A percentile compares a stretch with the other conserved stretches of the same genome.
These are phyloP conservation scores for Mariannaea elegans DNA, from an alignment of 2,329 filamentous ascomycete species.

Conservation along the genomic window DNA sequence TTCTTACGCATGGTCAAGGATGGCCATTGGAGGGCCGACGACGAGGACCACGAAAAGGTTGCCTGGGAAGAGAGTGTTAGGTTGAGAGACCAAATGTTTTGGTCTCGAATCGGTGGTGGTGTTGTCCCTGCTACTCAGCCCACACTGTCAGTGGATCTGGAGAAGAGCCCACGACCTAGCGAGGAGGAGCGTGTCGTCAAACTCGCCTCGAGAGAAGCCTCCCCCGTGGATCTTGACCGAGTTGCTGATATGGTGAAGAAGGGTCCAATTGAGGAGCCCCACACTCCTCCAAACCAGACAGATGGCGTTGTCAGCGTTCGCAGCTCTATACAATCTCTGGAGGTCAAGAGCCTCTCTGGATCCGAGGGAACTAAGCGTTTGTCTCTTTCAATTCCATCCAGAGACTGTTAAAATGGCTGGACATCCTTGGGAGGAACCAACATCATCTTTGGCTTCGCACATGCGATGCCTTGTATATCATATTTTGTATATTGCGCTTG, in stretches of 20 bases:
- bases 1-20: constrained; percentile 93
- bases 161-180: constrained; percentile 47
- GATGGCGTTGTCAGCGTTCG: constrained; percentile 38
- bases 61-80: constrained; percentile 96
- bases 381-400: constrained; percentile 41
- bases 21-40: constrained; percentile 87
- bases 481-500: constrained; percentile 33
- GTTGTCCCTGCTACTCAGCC: constrained; percentile 72
- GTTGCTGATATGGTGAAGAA: constrained; percentile 26
- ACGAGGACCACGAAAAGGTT: constrained; percentile 82
- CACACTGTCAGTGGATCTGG: constrained; percentile 38
- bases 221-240: constrained; percentile 35
- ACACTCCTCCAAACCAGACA: constrained; percentile 44
- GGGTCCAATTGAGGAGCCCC: constrained; percentile 35
- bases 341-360: constrained; percentile 35
- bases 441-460: not conserved
- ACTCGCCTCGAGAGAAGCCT: constrained; percentile 31
- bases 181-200: constrained; percentile 41
- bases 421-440: too few species aligned
- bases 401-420: constrained; percentile 22
- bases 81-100: constrained; percentile 95
- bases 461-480: constrained; percentile 32
- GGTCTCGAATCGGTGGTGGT: constrained; percentile 90
- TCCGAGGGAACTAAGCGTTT: constrained; percentile 39
- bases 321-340: constrained; percentile 40